Evolutionary conservation across 2,329 filamentous ascomycete genomes (phyloP).

Genomic region (Fulvia fulva): DNA sequence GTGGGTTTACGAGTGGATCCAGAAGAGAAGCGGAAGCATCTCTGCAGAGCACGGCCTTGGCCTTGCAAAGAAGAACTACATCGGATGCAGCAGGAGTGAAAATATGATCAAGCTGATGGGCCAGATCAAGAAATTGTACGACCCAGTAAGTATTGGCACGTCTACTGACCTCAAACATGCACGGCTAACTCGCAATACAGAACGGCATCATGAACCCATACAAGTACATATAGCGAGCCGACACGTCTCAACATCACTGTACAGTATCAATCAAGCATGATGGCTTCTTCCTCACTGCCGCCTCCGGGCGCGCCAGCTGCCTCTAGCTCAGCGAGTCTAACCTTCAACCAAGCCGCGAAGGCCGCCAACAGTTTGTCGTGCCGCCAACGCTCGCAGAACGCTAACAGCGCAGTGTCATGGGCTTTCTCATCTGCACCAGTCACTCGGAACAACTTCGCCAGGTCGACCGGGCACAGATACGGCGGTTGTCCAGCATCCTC

Average conservation of each 20-base stretch:
- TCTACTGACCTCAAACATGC: background rate
- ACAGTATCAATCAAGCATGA: background rate
- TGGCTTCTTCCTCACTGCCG: background rate
- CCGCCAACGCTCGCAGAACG: slow-evolving; percentile 1
- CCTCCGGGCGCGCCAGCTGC: background rate
- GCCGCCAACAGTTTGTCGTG: slow-evolving; percentile 4
- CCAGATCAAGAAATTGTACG: slow-evolving; percentile 89
- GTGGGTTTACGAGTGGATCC: slow-evolving; percentile 96
- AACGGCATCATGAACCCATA: slow-evolving; percentile 99
- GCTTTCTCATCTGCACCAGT: slow-evolving; percentile 4
- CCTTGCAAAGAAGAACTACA: slow-evolving; percentile 90
- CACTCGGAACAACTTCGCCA: slow-evolving; percentile 47
- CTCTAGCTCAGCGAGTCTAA: background rate
- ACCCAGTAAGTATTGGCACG: slow-evolving; percentile 65
- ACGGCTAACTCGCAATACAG: slow-evolving; percentile 43
- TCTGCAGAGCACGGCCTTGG: slow-evolving; percentile 95
- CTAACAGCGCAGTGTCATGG: background rate
- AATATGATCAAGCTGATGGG: slow-evolving; percentile 89
- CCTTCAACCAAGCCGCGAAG: slow-evolving; percentile 2
- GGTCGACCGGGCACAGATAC: slow-evolving; percentile 59
- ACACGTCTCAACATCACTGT: background rate
- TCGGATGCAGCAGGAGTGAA: slow-evolving; percentile 85
- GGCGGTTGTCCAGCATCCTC: slow-evolving; percentile 62
- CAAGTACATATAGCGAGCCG: slow-evolving; percentile 68
- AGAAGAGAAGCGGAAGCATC: slow-evolving; percentile 82